Percentiles rank a stretch among this genome's conserved stretches.
Conservation (phyloP, 2,329 filamentous ascomycete genomes). For the Volutella citrinella region DNA sequence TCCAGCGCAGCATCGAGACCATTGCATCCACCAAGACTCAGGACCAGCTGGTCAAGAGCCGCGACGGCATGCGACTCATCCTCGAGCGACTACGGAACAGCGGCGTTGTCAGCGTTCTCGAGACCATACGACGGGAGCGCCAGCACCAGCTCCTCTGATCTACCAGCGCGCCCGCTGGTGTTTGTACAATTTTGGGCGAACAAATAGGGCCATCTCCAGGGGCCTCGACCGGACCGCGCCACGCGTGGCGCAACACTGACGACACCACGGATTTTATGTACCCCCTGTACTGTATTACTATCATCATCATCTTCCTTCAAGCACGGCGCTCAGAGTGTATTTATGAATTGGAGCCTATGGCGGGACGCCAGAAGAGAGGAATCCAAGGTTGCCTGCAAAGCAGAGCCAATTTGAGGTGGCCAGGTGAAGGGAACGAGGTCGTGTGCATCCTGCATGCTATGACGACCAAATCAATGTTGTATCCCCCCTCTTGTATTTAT, state of each 20-base stretch:
- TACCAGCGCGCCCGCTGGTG: too few relatives aligned
- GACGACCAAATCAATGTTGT: too few relatives aligned
- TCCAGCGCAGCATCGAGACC: slow-evolving; percentile 76
- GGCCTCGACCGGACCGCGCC: too few relatives aligned
- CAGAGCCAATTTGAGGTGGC: too few relatives aligned
- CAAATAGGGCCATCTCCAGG: too few relatives aligned
- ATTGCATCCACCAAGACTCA: slow-evolving; percentile 75
- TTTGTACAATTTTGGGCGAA: too few relatives aligned
- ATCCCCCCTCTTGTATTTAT: too few relatives aligned
- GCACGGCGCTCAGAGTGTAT: slow-evolving; percentile 26
- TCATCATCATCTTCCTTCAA: slow-evolving; percentile 22
- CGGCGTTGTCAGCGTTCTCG: slow-evolving; percentile 56
- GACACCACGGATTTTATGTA: background rate
- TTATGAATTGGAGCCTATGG: too few relatives aligned
- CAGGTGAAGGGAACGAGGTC: too few relatives aligned
- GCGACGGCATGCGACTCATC: slow-evolving; percentile 80
- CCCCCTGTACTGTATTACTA: slow-evolving; percentile 21
- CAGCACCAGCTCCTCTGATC: slow-evolving; percentile 29
- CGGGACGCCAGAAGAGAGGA: too few relatives aligned
- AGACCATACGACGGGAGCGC: slow-evolving; percentile 48
- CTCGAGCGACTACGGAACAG: slow-evolving; percentile 65
- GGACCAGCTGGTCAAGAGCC: slow-evolving; percentile 75
- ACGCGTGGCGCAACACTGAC: background rate
- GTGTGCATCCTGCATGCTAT: too few relatives aligned
- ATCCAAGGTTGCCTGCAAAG: too few relatives aligned